Percentiles rank a stretch among this genome's conserved stretches.
phyloP scores from a whole-genome alignment of 1,284 basidiomycete species.

The Marasmius oreades region DNA sequence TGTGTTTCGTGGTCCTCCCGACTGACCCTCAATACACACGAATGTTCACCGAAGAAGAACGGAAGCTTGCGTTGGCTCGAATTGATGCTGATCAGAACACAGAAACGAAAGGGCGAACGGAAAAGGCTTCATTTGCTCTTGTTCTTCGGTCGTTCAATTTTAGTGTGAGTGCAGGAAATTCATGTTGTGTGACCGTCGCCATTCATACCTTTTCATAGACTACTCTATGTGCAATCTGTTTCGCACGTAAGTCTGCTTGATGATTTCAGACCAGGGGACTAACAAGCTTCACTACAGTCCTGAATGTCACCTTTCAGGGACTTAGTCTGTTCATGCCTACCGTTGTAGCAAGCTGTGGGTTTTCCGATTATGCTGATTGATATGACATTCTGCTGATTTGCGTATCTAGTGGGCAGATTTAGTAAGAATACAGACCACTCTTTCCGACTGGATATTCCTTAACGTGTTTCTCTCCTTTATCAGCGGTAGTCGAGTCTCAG shows the following conservation, averaged over 20 bases:
- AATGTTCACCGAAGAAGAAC: constrained; percentile 32
- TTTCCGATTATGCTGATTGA: not conserved
- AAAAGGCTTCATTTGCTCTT: constrained; percentile 29
- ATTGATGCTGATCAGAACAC: constrained; percentile 34
- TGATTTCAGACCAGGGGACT: not conserved
- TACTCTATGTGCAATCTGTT: constrained; percentile 26
- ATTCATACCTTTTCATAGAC: constrained; percentile 21
- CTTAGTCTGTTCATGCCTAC: constrained; percentile 40
- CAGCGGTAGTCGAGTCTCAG: constrained; percentile 36
- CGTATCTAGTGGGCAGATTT: constrained; percentile 19
- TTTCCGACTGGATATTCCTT: too few relatives aligned
- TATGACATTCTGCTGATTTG: not conserved
- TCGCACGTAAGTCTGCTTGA: constrained; percentile 13
- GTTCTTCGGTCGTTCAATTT: constrained; percentile 34
- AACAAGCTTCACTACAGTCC: constrained; percentile 15
- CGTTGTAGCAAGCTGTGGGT: constrained; percentile 35
- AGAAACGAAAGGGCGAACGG: constrained; percentile 28
- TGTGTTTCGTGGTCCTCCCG: constrained; percentile 35
- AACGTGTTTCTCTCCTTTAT: too few relatives aligned
- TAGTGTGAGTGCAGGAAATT: constrained; percentile 23
- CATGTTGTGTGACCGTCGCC: not conserved
- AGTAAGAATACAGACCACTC: not conserved
- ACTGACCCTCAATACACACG: constrained; percentile 33
- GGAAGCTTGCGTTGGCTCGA: constrained; percentile 32
- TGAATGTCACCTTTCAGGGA: constrained; percentile 40